These are phyloP conservation scores for Gracilaria gracilis DNA, from an alignment of 23 red algal genomes.

Conservation along the genomic window DNA sequence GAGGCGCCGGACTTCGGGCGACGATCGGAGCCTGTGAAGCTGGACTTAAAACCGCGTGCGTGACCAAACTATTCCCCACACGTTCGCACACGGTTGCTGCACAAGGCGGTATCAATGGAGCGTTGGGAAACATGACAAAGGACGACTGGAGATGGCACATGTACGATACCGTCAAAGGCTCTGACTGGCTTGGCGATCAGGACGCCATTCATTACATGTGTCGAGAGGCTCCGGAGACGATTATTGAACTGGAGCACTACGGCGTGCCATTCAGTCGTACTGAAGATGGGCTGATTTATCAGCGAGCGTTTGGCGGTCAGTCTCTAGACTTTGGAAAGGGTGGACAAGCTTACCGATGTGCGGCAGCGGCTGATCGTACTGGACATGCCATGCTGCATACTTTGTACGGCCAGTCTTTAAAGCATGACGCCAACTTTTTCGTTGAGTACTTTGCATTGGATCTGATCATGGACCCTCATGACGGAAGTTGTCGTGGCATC, in stretches of 20 bases:
- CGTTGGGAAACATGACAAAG: conserved; percentile 90
- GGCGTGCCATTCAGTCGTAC: conserved; percentile 97
- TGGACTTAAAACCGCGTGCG: conserved; percentile 78
- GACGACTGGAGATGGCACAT: conserved; percentile 99
- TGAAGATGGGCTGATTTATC: conserved; percentile 89
- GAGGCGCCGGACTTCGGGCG: conserved; percentile 94
- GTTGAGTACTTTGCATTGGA: conserved; percentile 99
- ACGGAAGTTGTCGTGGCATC: conserved; percentile 85
- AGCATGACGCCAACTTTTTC: conserved; percentile 93
- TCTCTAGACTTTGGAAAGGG: conserved; percentile 92
- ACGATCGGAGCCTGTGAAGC: conserved; percentile 91
- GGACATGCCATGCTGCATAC: conserved; percentile 97
- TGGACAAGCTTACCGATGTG: conserved; percentile 96
- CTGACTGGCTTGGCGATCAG: conserved; percentile 95
- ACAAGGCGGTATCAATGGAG: conserved; percentile 95
- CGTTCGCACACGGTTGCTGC: conserved; percentile 96
- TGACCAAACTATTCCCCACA: conserved; percentile 97
- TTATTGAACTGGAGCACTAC: conserved; percentile 96
- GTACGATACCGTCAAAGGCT: conserved; percentile 98
- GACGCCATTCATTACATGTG: conserved; percentile 99
- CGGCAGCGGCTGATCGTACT: conserved; percentile 96
- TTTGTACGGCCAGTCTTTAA: conserved; percentile 90
- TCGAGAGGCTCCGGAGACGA: conserved; percentile 83
- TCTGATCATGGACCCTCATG: conserved; percentile 87
- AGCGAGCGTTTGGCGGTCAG: conserved; percentile 97